These are phyloP conservation scores for Endocalyx cinctus DNA, from an alignment of 2,329 filamentous ascomycete genomes.

Conservation along the genomic window DNA sequence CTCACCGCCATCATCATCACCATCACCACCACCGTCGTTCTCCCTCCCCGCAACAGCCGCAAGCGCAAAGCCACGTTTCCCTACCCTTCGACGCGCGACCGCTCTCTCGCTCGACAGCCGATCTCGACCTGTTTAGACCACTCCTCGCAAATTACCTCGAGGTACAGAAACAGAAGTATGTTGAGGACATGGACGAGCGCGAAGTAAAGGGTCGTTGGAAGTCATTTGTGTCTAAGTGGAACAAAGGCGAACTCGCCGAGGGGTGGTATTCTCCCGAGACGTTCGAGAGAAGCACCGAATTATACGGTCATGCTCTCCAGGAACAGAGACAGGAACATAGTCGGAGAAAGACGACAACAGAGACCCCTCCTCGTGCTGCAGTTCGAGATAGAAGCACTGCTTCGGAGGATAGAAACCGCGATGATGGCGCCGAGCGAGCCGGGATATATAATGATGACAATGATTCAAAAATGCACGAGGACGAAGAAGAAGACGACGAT, in stretches of 20 bases:
- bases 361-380: no score
- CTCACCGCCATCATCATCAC: slow-evolving; percentile 32
- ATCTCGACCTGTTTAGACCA: slow-evolving; percentile 61
- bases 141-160: slow-evolving; percentile 83
- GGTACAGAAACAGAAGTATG: slow-evolving; percentile 73
- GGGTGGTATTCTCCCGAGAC: slow-evolving; percentile 89
- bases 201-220: slow-evolving; percentile 86
- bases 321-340: not conserved
- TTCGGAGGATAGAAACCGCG: no score
- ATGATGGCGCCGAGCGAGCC: no score
- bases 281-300: slow-evolving; percentile 38
- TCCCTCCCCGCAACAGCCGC: not conserved
- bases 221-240: slow-evolving; percentile 90
- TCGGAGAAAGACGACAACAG: not conserved
- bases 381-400: no score
- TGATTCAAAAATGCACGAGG: slow-evolving; percentile 15
- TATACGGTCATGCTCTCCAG: slow-evolving; percentile 1
- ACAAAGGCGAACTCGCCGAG: slow-evolving; percentile 77
- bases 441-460: no score
- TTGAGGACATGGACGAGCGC: slow-evolving; percentile 66
- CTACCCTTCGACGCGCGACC: slow-evolving; percentile 64
- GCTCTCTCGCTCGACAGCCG: slow-evolving; percentile 56
- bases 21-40: slow-evolving; percentile 17
- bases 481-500: slow-evolving; percentile 45
- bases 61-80: slow-evolving; percentile 12